phyloP scores from a whole-genome alignment of 129 eudicot genomes.

The Arctium lappa region DNA sequence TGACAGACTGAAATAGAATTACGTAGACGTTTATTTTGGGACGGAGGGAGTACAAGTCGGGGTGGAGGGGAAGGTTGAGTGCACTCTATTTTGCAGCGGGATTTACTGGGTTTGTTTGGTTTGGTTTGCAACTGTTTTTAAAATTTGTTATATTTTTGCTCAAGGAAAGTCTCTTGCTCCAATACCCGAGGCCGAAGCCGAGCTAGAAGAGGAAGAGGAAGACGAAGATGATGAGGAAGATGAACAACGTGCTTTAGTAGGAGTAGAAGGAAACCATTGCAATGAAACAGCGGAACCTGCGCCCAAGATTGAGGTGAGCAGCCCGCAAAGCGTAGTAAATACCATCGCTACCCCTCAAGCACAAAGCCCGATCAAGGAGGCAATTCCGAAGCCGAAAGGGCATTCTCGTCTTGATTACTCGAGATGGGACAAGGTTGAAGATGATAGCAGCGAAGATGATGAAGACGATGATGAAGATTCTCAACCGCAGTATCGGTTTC shows the following conservation, averaged over 20 bases:
- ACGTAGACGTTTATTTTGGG: not conserved
- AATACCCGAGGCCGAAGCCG: conserved; percentile 84
- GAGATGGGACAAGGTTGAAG: conserved; percentile 83
- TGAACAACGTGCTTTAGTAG: conserved; percentile 16
- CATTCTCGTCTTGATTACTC: conserved; percentile 88
- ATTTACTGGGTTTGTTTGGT: not conserved
- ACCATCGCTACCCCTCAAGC: conserved; percentile 15
- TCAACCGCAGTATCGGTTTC: conserved; percentile 87
- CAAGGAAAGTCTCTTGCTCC: conserved; percentile 96
- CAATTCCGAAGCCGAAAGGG: conserved; percentile 81
- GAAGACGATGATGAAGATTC: conserved; percentile 72
- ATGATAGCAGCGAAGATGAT: conserved; percentile 85
- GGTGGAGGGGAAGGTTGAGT: not conserved
- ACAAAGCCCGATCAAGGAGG: conserved; percentile 27
- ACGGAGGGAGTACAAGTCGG: not conserved
- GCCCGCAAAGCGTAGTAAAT: conserved; percentile 23
- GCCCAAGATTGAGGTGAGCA: conserved; percentile 12
- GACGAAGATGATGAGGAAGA: conserved; percentile 34
- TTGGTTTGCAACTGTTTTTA: not conserved
- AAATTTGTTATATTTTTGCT: conserved; percentile 30
- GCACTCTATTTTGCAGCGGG: too few relatives aligned
- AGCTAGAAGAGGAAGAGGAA: conserved; percentile 75
- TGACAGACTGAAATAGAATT: not conserved
- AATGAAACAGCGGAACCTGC: not conserved
- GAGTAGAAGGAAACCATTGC: conserved; percentile 17